Evolutionary conservation across 208 protist genomes (phyloP), one percentile per base, ranked within the genome.

Genomic region (Acanthamoeba lenticulata): DNA sequence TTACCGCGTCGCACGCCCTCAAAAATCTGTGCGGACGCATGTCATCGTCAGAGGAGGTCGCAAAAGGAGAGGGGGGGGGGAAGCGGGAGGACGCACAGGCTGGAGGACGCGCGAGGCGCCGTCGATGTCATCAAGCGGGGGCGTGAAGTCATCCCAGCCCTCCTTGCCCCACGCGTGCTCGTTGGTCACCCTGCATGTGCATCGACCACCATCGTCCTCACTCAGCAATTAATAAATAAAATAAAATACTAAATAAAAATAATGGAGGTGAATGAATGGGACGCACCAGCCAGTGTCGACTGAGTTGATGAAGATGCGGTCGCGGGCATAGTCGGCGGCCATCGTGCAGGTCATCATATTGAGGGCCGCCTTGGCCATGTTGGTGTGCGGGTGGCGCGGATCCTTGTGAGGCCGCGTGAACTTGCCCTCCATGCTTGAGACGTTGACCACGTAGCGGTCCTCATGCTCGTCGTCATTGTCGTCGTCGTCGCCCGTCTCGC

Each of bases 311-410:
- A 98, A 99, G 96, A 99, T 99, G 83, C 94, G 90, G 69, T 79
- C 38, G 32, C 69, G 69, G 7, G 98, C 98, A 93, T 99, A 99
- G 94, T 98, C 98, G 29, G 96, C 96, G 15, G 97, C 98, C 81
- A 97, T 98, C 15, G 98, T 99, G 88, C 98, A 97, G 6, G 99
- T 99, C 98, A 99, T 99, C 99, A 99, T 99, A 95, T 99, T 99
- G 81, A 99, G 97, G 44, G 99, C 98, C 29, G 99, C 69, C 97
- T 99, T 99, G 65, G 98, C 98, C 98, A 99, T 99, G 97, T 99
- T 99, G 42, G 99, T 99, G 97, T 99, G 99, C 44, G 98, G 98
- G 94, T 99, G 99, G 34, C 96, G 72, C 13, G 90, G 69, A 24
- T 94, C 95, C 94, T 98, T 98, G 86, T 95, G 93, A 7, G 32